Conservation (phyloP, 176 grass and related monocot species). For the Puccinellia tenuiflora region DNA sequence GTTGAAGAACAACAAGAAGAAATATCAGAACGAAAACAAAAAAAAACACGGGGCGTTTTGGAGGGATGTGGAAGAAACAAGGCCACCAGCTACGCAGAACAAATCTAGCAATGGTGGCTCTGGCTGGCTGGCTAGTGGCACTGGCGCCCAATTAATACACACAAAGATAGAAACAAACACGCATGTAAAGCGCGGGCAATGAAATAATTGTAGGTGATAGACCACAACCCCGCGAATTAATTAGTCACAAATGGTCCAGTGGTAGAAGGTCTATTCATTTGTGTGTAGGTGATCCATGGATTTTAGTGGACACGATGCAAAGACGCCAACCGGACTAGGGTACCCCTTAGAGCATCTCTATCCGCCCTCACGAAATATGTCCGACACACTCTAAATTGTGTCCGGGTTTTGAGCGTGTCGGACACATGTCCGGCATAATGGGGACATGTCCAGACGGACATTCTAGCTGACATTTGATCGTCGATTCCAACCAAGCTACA, state of each 20-base stretch:
- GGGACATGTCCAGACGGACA: no score
- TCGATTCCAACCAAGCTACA: no score
- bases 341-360: no score
- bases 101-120: constrained; percentile 18
- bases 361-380: no score
- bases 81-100: constrained; percentile 30
- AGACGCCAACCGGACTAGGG: no score
- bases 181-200: neutral
- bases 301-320: neutral
- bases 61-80: constrained; percentile 36
- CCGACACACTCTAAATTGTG: no score
- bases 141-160: constrained; percentile 33
- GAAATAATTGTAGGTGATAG: neutral
- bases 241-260: neutral
- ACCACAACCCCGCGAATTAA: neutral
- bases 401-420: no score
- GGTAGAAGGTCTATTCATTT: neutral
- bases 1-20: neutral
- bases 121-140: neutral
- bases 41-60: neutral
- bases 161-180: constrained; percentile 9
- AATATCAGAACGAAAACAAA: neutral
- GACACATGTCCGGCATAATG: no score
- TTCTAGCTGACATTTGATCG: no score
- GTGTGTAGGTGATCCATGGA: neutral